These are phyloP conservation scores for Pluteus cervinus DNA, from an alignment of 768 basidiomycete species.

Conservation along the genomic window DNA sequence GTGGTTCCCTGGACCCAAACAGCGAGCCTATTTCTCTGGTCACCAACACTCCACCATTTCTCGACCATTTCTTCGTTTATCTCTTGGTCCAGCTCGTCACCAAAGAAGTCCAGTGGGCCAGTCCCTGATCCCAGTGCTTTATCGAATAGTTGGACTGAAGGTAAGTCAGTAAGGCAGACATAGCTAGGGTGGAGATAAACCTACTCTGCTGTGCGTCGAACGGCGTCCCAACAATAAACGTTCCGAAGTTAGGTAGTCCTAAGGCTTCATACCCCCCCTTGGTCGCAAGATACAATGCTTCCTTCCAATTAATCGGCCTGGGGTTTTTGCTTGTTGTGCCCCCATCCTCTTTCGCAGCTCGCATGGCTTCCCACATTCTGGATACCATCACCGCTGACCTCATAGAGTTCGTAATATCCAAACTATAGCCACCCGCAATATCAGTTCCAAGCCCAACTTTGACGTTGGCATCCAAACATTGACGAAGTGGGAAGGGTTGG, in stretches of 20 bases:
- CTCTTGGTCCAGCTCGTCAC: constrained; percentile 20
- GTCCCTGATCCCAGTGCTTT: constrained; percentile 33
- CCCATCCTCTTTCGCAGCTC: constrained; percentile 16
- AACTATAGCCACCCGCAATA: constrained; percentile 79
- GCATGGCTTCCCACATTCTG: constrained; percentile 55
- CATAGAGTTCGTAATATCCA: constrained; percentile 78
- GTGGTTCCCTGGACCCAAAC: constrained; percentile 84
- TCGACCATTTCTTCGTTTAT: constrained; percentile 54
- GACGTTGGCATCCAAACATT: constrained; percentile 59
- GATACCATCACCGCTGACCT: constrained; percentile 70
- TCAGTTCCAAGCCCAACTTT: constrained; percentile 81
- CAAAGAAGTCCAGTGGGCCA: constrained; percentile 71
- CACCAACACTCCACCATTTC: constrained; percentile 89
- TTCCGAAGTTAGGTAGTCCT: constrained; percentile 42
- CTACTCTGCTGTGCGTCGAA: constrained; percentile 76
- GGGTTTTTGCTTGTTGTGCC: constrained; percentile 18
- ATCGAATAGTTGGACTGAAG: constrained; percentile 43
- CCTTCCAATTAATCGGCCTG: constrained; percentile 76
- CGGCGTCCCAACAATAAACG: constrained; percentile 53
- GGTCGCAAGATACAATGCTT: constrained; percentile 76
- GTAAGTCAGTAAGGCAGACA: constrained; percentile 3
- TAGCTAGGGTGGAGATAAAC: constrained; percentile 19
- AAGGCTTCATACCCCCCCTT: constrained; percentile 71
- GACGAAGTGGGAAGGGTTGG: constrained; percentile 59
- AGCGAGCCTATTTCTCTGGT: constrained; percentile 52